These are phyloP conservation scores for Nitzschia sp. DNA, from an alignment of 108 stramenopile species.

Conservation along the genomic window DNA sequence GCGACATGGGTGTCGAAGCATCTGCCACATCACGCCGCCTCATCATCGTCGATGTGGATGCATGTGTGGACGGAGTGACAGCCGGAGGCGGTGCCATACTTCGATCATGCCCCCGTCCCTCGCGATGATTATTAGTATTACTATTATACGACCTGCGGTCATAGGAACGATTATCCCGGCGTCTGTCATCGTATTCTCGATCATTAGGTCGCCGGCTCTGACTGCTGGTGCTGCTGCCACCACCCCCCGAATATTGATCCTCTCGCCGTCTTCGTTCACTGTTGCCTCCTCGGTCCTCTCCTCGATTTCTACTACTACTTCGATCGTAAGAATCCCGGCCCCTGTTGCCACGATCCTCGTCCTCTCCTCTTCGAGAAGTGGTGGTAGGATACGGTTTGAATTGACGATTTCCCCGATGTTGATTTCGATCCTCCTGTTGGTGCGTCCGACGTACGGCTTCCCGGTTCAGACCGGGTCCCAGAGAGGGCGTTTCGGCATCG, in stretches of 20 bases:
- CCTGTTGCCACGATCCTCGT: neutral
- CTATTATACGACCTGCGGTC: neutral
- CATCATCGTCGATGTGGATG: constrained; percentile 26
- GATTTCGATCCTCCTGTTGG: constrained; percentile 40
- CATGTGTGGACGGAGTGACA: constrained; percentile 42
- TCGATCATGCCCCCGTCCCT: neutral
- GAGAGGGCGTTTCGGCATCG: constrained; percentile 80
- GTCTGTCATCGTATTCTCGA: constrained; percentile 21
- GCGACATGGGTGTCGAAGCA: constrained; percentile 29
- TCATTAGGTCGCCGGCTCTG: neutral
- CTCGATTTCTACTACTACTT: constrained; percentile 3
- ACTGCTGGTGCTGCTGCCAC: neutral
- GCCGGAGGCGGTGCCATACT: constrained; percentile 3
- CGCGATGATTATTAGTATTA: neutral
- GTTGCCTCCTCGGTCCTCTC: neutral
- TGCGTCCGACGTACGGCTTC: constrained; percentile 35
- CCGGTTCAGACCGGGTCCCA: constrained; percentile 65
- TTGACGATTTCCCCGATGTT: constrained; percentile 33
- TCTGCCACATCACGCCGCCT: constrained; percentile 7
- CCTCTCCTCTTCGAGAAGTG: neutral
- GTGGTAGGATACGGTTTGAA: constrained; percentile 14
- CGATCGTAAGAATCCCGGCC: neutral
- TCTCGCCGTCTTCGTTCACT: neutral
- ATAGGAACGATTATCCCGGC: constrained; percentile 4
- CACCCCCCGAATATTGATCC: neutral